Conservation (phyloP, 2,329 filamentous ascomycete genomes). For the Cryphonectria parasitica region DNA sequence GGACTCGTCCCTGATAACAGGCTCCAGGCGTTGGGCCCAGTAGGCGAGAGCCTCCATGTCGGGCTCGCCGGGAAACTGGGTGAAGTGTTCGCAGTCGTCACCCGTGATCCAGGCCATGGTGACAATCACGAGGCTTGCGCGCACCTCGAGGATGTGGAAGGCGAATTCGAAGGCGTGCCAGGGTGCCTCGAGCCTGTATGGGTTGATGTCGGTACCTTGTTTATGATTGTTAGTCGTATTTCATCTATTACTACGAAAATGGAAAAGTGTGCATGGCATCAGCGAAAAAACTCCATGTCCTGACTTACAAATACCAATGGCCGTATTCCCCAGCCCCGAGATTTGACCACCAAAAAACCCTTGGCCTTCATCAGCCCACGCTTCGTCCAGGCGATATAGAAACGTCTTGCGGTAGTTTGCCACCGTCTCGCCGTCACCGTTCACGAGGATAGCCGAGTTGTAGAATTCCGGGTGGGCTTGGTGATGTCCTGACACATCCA, state of each 20-base stretch:
- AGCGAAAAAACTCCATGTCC: no score
- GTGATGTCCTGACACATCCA: slow-evolving; percentile 54
- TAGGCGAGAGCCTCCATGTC: slow-evolving; percentile 68
- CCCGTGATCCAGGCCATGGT: slow-evolving; percentile 75
- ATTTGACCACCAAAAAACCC: slow-evolving; percentile 36
- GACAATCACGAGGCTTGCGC: slow-evolving; percentile 67
- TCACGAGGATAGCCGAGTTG: slow-evolving; percentile 58
- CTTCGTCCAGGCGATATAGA: slow-evolving; percentile 63
- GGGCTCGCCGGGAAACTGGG: slow-evolving; percentile 47
- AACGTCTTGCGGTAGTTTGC: slow-evolving; percentile 65
- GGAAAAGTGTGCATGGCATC: no score
- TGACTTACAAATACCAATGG: slow-evolving; percentile 62
- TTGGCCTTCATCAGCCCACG: slow-evolving; percentile 59
- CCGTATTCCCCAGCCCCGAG: slow-evolving; percentile 52
- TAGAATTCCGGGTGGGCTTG: slow-evolving; percentile 58
- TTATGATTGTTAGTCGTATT: background rate
- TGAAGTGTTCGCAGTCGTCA: slow-evolving; percentile 49
- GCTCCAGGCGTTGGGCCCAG: slow-evolving; percentile 66
- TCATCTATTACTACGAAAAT: background rate
- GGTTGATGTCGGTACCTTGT: slow-evolving; percentile 63
- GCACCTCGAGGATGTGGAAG: slow-evolving; percentile 58
- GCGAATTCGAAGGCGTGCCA: slow-evolving; percentile 56
- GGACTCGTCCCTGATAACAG: slow-evolving; percentile 49
- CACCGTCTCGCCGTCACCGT: slow-evolving; percentile 59
- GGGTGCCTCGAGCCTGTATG: slow-evolving; percentile 54